Base-by-base conservation (phyloP, 169 alveolate species). In the Plasmodium knowlesi region DNA sequence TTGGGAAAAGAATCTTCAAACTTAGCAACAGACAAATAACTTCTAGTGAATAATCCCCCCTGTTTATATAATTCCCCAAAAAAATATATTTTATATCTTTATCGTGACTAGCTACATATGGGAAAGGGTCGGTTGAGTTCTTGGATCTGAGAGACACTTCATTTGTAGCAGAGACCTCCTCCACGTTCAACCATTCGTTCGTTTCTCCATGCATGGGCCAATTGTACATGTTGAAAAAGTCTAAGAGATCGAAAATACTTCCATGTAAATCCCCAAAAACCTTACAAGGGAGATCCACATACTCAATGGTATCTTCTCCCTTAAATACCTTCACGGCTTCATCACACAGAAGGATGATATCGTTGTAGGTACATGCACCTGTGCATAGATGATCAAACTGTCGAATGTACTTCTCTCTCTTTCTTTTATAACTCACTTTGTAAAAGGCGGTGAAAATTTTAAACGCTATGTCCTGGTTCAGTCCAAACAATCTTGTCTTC, bases 61-160 rank as follows among this genome's bases (percentile, higher is more conserved):
- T 96, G 74, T 98, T 99, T n/a, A 98, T 98, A 85, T 94, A 98
- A 90, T 98, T 99, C 28, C 99, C 99, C 46, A 98, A 92, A 93
- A 97, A 98, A 28, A 98, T 85, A 85, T 97, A 98, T 90, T 98
- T 86, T 22, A 86, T 28, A 9, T 86, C 78, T n/a, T 50, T 76
- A 0, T 73, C 72, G 2, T 50, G 8, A 0, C n/a, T 32, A 1
- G 0, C 76, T 8, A 25, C 5, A 14, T 67, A 0, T 5, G 76
- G 19, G 2, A 50, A 2, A 14, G 50, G 3, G n/a, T 61, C 76
- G 9, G 1, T 28, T 43, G 6, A 5, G 5, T 43, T 43, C 71
- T 41, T 32, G 5, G 25, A n/a, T n/a, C n/a, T n/a, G 30, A 10
- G 9, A 9, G 34, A 37, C 28, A 1, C 6, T 22, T 3, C 53